Evolutionary conservation across 495 filamentous ascomycete genomes (phyloP).

Genomic region (Penicillium maclennaniae): DNA sequence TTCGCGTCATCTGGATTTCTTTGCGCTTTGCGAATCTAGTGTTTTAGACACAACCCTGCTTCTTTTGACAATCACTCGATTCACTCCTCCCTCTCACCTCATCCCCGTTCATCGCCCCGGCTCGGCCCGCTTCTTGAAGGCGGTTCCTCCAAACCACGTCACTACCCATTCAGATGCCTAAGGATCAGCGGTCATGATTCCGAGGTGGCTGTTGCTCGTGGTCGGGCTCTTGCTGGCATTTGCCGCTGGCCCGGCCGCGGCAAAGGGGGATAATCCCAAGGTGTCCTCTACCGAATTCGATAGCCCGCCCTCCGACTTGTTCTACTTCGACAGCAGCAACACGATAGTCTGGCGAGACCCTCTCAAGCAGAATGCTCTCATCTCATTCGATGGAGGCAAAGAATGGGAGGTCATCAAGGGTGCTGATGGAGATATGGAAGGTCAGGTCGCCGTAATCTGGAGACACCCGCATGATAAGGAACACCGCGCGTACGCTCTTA

Average conservation of each 20-base stretch:
- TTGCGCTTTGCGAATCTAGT: not conserved
- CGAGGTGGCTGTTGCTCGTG: conserved; percentile 39
- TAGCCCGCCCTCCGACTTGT: conserved; percentile 56
- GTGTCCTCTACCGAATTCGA: conserved; percentile 57
- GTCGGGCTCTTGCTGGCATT: conserved; percentile 35
- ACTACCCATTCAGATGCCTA: conserved; percentile 32
- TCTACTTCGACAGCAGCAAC: conserved; percentile 87
- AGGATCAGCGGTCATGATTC: conserved; percentile 35
- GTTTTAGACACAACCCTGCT: not conserved
- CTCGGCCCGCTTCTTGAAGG: conserved; percentile 17
- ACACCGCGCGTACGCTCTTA: conserved; percentile 69
- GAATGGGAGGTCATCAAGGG: conserved; percentile 64
- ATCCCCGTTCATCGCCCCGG: conserved; percentile 10
- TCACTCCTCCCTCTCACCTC: not conserved
- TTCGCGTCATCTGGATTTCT: not conserved
- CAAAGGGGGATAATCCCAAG: conserved; percentile 48
- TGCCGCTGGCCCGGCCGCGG: conserved; percentile 32
- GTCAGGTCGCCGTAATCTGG: conserved; percentile 54
- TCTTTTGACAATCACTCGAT: not conserved
- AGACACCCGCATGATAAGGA: conserved; percentile 74
- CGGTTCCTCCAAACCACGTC: conserved; percentile 1
- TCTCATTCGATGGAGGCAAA: conserved; percentile 73
- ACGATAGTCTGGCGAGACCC: conserved; percentile 63
- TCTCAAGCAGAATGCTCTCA: conserved; percentile 53
- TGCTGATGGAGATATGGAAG: conserved; percentile 51